phyloP scores from a whole-genome alignment of 2,329 filamentous ascomycete genomes.

The Lachnellula hyalina region DNA sequence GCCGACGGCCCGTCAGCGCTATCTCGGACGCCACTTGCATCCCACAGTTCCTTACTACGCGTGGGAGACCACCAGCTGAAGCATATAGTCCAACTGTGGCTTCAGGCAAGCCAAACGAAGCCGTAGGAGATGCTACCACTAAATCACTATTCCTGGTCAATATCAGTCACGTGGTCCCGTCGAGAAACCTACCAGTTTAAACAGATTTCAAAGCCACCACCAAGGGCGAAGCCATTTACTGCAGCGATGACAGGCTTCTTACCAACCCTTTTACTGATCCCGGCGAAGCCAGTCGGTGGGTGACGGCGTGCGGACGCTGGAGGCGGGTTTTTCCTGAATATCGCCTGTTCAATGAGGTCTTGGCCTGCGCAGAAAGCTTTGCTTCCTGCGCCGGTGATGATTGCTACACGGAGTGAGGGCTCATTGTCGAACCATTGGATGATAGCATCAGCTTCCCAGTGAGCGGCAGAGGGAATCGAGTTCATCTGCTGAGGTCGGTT shows the following conservation, averaged over 20 bases:
- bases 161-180: background rate
- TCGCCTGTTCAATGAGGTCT: conserved; percentile 57
- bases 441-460: conserved; percentile 23
- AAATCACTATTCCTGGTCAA: conserved; percentile 48
- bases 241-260: conserved; percentile 73
- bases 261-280: conserved; percentile 59
- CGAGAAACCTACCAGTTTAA: conserved; percentile 41
- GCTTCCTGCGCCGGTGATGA: conserved; percentile 57
- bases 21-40: conserved; percentile 66
- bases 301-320: conserved; percentile 27
- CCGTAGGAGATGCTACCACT: conserved; percentile 54
- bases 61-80: conserved; percentile 64
- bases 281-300: conserved; percentile 51
- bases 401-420: conserved; percentile 53
- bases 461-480: conserved; percentile 35
- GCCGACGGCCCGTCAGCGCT: conserved; percentile 56
- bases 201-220: conserved; percentile 70
- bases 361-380: conserved; percentile 62
- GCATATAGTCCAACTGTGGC: conserved; percentile 65
- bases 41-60: conserved; percentile 59
- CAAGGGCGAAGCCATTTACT: conserved; percentile 71
- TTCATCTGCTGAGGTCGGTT: conserved; percentile 46
- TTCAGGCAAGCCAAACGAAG: conserved; percentile 68
- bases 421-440: conserved; percentile 59
- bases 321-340: conserved; percentile 34